Evolutionary conservation across 108 stramenopile species (phyloP).

Genomic region (Aurantiochytrium sp.): DNA sequence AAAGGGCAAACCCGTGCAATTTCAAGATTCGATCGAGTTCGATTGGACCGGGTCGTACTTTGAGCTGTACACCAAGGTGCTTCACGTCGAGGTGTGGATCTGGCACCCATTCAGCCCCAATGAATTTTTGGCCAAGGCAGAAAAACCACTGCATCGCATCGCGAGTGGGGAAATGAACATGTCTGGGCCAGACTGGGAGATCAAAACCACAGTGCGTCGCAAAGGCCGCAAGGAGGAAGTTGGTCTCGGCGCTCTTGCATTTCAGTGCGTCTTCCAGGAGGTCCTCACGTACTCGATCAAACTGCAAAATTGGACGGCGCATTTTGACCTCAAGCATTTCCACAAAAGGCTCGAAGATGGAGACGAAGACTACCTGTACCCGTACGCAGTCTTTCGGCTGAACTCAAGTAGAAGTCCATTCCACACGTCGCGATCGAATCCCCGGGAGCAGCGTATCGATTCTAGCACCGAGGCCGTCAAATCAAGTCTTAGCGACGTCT

Average conservation of each 20-base stretch:
- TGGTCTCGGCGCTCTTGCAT: not conserved
- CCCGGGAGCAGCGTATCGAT: not conserved
- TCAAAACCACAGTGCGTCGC: not conserved
- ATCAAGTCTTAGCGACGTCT: not conserved
- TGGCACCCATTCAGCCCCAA: not conserved
- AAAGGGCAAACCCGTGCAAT: not conserved
- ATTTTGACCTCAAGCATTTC: not conserved
- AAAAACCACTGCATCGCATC: not conserved
- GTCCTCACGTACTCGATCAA: not conserved
- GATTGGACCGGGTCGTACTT: not conserved
- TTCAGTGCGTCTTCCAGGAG: constrained; percentile 16
- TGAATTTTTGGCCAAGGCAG: not conserved
- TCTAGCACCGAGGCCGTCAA: not conserved
- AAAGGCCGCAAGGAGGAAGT: not conserved
- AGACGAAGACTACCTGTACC: not conserved
- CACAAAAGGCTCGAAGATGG: not conserved
- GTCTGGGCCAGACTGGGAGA: not conserved
- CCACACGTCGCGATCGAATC: not conserved
- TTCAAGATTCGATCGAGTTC: not conserved
- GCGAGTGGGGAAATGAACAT: constrained; percentile 13
- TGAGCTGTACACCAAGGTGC: constrained; percentile 12
- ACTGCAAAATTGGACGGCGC: not conserved
- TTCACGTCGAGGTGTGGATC: constrained; percentile 5
- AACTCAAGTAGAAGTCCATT: not conserved
- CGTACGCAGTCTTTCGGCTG: not conserved